Evolutionary conservation across 257 asterid species (phyloP).

Genomic region (Perilla frutescens): DNA sequence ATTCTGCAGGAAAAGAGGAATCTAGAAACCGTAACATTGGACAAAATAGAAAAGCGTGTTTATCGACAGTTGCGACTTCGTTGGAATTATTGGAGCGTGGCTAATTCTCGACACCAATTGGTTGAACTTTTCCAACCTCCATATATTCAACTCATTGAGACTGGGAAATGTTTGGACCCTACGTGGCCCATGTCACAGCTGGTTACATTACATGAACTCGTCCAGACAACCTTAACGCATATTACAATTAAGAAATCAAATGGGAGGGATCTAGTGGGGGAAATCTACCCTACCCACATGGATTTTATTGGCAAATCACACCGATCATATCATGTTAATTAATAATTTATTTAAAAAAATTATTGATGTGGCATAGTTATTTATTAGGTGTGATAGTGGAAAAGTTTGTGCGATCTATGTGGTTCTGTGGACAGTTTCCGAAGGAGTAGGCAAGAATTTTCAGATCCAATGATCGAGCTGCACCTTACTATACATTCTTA

Average conservation of each 20-base stretch:
- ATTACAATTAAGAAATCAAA: not conserved
- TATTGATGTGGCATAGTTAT: no score
- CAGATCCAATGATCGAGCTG: not conserved
- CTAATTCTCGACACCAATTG: slow-evolving; percentile 24
- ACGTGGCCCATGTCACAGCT: slow-evolving; percentile 45
- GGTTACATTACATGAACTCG: slow-evolving; percentile 28
- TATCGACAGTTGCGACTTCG: not conserved
- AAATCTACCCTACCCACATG: no score
- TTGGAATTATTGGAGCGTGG: slow-evolving; percentile 47
- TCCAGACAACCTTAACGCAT: slow-evolving; percentile 12
- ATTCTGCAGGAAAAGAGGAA: not conserved
- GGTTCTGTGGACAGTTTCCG: no score
- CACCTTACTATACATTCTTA: not conserved
- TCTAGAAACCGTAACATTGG: slow-evolving; percentile 17
- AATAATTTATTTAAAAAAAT: no score
- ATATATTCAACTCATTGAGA: slow-evolving; percentile 26
- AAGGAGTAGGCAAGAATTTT: no score
- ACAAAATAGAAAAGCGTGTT: not conserved
- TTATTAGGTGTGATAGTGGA: no score
- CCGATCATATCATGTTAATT: no score
- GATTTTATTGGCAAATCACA: no score
- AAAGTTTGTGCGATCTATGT: no score
- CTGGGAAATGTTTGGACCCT: slow-evolving; percentile 37
- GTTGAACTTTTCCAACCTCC: slow-evolving; percentile 28
- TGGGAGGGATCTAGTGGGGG: not conserved